These are phyloP conservation scores for Pugionium cornutum DNA, from an alignment of 345 rosid genomes.

Conservation along the genomic window DNA sequence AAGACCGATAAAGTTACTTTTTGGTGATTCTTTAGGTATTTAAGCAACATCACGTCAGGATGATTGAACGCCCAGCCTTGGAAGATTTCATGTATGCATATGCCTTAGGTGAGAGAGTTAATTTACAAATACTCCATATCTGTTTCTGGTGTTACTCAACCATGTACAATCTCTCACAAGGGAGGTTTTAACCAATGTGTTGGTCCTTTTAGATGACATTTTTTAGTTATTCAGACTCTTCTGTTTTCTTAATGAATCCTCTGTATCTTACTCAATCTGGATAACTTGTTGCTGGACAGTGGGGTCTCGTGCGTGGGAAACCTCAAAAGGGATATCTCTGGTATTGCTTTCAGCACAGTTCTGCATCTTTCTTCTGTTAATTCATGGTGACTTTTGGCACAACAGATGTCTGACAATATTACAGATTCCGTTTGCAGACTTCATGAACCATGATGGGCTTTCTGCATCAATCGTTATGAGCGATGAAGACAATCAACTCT, in stretches of 20 bases:
- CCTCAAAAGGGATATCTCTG: constrained; percentile 66
- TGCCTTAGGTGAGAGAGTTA: constrained; percentile 60
- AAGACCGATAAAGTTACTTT: constrained; percentile 5
- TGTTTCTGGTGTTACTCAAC: constrained; percentile 10
- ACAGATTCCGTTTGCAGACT: constrained; percentile 95
- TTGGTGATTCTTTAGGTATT: constrained; percentile 50
- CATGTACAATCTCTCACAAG: constrained; percentile 1
- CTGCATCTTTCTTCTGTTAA: constrained; percentile 1
- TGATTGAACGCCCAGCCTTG: constrained; percentile 41
- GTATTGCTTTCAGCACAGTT: constrained; percentile 44
- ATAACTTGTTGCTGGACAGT: constrained; percentile 53
- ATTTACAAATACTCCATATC: not conserved
- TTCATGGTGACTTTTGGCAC: constrained; percentile 24
- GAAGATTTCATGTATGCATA: constrained; percentile 71
- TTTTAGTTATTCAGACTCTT: not conserved
- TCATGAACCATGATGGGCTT: constrained; percentile 73
- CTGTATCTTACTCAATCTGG: constrained; percentile 26
- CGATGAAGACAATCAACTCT: constrained; percentile 62
- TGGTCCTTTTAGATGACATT: constrained; percentile 1
- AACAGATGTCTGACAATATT: constrained; percentile 35
- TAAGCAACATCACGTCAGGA: constrained; percentile 36
- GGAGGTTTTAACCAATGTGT: constrained; percentile 4
- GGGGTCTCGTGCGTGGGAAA: constrained; percentile 88
- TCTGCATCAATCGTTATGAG: constrained; percentile 61
- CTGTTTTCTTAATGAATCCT: not conserved